phyloP scores from a whole-genome alignment of 495 filamentous ascomycete genomes.

The Aspergillus baeticus region DNA sequence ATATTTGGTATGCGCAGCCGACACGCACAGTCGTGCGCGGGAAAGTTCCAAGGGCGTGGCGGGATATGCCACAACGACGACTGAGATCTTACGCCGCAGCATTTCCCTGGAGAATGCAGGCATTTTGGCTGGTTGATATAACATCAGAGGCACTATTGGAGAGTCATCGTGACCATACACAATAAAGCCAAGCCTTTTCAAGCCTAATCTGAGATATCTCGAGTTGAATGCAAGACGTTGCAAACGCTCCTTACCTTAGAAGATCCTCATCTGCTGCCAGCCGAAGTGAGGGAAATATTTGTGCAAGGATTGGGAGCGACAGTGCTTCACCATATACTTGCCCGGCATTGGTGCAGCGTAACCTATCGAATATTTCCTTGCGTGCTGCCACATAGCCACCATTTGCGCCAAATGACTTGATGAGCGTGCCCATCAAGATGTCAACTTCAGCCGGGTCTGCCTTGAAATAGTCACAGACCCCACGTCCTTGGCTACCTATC shows the following conservation, averaged over 20 bases:
- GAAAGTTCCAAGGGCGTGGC: conserved; percentile 87
- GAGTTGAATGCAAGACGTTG: conserved; percentile 92
- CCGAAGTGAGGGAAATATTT: conserved; percentile 73
- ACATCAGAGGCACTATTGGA: conserved; percentile 80
- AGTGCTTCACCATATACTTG: conserved; percentile 79
- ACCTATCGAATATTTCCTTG: conserved; percentile 78
- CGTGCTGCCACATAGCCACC: conserved; percentile 84
- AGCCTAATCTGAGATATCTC: conserved; percentile 82
- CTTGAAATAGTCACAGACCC: conserved; percentile 88
- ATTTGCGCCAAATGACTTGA: conserved; percentile 91
- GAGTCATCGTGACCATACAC: conserved; percentile 89
- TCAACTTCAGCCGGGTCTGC: conserved; percentile 80
- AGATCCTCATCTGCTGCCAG: conserved; percentile 71
- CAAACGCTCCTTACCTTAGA: conserved; percentile 79
- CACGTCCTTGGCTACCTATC: conserved; percentile 73
- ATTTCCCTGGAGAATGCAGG: conserved; percentile 91
- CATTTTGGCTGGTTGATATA: conserved; percentile 91
- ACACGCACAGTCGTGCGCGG: conserved; percentile 82
- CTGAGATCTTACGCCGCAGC: conserved; percentile 88
- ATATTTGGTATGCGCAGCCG: conserved; percentile 87
- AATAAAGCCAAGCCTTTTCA: conserved; percentile 87
- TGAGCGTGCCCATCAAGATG: conserved; percentile 90
- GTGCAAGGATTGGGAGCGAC: conserved; percentile 73
- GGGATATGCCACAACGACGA: conserved; percentile 89
- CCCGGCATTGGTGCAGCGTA: conserved; percentile 73